Conservation (phyloP, 352 stramenopile species). For the Phytophthora parvispora region DNA sequence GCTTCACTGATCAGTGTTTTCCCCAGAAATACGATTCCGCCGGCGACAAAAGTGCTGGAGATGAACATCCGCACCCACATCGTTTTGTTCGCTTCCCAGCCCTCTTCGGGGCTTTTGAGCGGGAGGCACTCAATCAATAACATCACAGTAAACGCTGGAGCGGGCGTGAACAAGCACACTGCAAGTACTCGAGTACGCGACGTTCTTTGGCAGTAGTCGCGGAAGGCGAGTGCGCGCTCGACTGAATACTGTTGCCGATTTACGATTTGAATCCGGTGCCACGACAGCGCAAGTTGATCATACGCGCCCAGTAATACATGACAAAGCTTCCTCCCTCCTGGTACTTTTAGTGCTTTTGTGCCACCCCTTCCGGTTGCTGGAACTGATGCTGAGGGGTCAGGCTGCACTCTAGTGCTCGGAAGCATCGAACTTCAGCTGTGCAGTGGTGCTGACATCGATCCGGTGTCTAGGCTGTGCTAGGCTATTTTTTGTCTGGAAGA, state of each 20-base stretch:
- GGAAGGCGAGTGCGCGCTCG: constrained; percentile 21
- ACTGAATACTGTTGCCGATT: constrained; percentile 18
- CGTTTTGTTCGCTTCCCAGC: constrained; percentile 20
- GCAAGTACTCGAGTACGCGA: constrained; percentile 4
- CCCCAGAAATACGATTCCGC: constrained; percentile 17
- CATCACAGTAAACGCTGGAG: constrained; percentile 7
- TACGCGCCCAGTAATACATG: background rate
- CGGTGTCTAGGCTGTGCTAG: too few species aligned
- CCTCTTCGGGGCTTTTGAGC: constrained; percentile 8
- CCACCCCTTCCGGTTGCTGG: too few species aligned
- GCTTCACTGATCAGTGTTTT: constrained; percentile 14
- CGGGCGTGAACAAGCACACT: constrained; percentile 23
- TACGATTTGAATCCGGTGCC: constrained; percentile 27
- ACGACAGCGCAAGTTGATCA: background rate
- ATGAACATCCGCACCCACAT: constrained; percentile 26
- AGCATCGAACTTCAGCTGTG: too few species aligned
- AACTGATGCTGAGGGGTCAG: too few species aligned
- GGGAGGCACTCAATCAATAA: constrained; percentile 27
- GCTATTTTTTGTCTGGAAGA: too few species aligned
- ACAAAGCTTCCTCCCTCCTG: background rate
- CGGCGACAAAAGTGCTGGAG: constrained; percentile 13
- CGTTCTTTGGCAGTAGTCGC: constrained; percentile 21
- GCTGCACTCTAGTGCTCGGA: too few species aligned
- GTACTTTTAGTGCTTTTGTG: too few species aligned
- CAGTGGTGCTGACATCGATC: too few species aligned